Percentiles rank a stretch among this genome's conserved stretches.
phyloP scores from a whole-genome alignment of 2,329 filamentous ascomycete species.

The Harringtonia lauricola region DNA sequence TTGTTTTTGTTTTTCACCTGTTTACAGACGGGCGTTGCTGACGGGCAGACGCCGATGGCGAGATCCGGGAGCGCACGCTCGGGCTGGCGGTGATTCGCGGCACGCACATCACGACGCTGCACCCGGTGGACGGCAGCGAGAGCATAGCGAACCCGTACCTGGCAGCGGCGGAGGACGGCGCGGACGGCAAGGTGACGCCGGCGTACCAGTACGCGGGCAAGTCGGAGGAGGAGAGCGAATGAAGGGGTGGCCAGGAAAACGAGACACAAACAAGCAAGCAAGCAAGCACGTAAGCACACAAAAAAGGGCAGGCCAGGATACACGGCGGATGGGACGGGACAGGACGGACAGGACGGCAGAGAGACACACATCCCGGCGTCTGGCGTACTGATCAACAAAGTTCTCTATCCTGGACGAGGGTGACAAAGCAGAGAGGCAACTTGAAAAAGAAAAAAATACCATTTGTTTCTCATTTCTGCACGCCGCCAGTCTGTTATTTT shows the following conservation, averaged over 20 bases:
- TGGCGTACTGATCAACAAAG: too few species aligned
- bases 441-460: too few species aligned
- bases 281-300: too few species aligned
- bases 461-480: too few species aligned
- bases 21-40: too few species aligned
- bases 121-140: conserved; percentile 87
- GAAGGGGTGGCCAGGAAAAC: not conserved
- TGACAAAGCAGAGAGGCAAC: too few species aligned
- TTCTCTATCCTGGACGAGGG: too few species aligned
- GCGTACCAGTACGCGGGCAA: conserved; percentile 12
- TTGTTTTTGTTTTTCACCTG: conserved; percentile 6
- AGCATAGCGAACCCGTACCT: conserved; percentile 92
- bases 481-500: too few species aligned
- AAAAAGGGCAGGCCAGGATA: not conserved
- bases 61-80: conserved; percentile 68
- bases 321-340: too few species aligned
- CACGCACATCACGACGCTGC: conserved; percentile 85
- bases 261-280: not conserved
- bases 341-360: too few species aligned
- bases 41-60: conserved; percentile 97
- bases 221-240: conserved; percentile 6
- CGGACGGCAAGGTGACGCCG: conserved; percentile 8
- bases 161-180: conserved; percentile 52
- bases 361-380: too few species aligned
- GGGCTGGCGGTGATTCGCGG: conserved; percentile 85